Conservation (phyloP, 352 stramenopile genomes). For the Pythium rhizo-oryzae region DNA sequence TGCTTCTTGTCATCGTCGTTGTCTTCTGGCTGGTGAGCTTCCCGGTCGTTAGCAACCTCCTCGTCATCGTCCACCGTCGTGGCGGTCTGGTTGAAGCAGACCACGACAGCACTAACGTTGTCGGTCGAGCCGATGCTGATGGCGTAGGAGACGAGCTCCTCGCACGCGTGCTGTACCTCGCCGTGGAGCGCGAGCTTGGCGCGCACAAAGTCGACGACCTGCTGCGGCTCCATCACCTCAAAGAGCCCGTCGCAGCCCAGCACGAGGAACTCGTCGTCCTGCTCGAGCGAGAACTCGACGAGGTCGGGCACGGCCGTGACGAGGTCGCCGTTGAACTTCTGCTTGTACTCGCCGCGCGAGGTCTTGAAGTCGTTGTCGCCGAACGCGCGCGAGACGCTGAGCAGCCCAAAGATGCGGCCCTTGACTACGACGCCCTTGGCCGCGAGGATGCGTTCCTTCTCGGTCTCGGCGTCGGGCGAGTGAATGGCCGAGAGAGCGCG, state of each 20-base stretch:
- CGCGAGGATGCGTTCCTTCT: constrained; percentile 80
- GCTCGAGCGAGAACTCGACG: constrained; percentile 49
- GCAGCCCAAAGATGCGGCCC: constrained; percentile 83
- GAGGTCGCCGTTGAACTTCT: constrained; percentile 80
- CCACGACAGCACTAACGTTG: constrained; percentile 83
- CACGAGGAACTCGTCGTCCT: constrained; percentile 81
- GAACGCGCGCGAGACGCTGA: constrained; percentile 82
- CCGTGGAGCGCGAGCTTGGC: constrained; percentile 67
- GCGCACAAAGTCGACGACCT: constrained; percentile 84
- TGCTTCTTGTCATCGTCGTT: constrained; percentile 5
- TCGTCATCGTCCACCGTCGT: constrained; percentile 25
- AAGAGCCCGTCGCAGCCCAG: constrained; percentile 85
- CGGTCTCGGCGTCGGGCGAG: constrained; percentile 62
- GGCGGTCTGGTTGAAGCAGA: constrained; percentile 74
- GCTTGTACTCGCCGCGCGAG: constrained; percentile 75
- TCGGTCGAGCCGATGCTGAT: constrained; percentile 81
- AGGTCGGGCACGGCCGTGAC: constrained; percentile 76
- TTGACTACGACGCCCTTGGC: constrained; percentile 85
- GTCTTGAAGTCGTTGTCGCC: constrained; percentile 90
- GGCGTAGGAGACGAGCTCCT: constrained; percentile 83
- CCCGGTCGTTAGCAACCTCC: no score
- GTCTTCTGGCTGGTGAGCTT: constrained; percentile 11
- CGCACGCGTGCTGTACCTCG: constrained; percentile 76
- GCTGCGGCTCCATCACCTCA: constrained; percentile 83
- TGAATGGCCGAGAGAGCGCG: constrained; percentile 67